Evolutionary conservation across 2,329 filamentous ascomycete species (phyloP), one percentile per base, ranked within the genome.

Genomic region (Ophiocordyceps camponoti-floridani): DNA sequence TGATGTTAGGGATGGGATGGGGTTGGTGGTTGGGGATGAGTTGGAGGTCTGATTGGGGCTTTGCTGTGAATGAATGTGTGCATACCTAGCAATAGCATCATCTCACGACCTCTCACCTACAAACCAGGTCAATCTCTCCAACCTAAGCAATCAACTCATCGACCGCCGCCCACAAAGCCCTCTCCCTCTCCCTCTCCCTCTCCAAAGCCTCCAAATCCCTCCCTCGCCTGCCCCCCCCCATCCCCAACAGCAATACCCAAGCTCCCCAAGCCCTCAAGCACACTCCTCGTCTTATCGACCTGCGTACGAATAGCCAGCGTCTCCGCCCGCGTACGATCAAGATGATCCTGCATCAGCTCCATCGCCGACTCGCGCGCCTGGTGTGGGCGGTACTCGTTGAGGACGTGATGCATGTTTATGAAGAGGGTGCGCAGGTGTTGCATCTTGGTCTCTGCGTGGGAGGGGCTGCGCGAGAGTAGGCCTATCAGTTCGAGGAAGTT

Each of bases 371-470:
- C 88, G 41, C 89, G 68, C 23, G 88, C 87, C 64, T 96, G 89
- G 58, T 95, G 88, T 10, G 88, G 88, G 30, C 89, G 75, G 63
- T 94, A 96, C 60, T 94, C 81, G 60, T 98, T 98, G 51, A 96
- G 77, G 45, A 94, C 72, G 56, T 93, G 85, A 62, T 95, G 87
- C 56, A 93, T 82, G 60, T 96, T 96, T 60, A 89, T 79, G 50
- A 94, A 81, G 27, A 96, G 66, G 14, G 81, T 87, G 54, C 82
- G 73, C 30, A 98, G 63, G 59, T 96, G 82, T 41, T 77, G 69
- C 41, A 89, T 71, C 58, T 94, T 94, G 40, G 77, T 71, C 26
- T 73, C 68, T 44, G 78, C 82, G 58, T 81, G 53, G 40, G 52
- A 41, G 0, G 62, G 58, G 23, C 51, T 53, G 16, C 49, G 48